Evolutionary conservation across 108 stramenopile genomes (phyloP).

Genomic region (Stephanodiscus triporus): DNA sequence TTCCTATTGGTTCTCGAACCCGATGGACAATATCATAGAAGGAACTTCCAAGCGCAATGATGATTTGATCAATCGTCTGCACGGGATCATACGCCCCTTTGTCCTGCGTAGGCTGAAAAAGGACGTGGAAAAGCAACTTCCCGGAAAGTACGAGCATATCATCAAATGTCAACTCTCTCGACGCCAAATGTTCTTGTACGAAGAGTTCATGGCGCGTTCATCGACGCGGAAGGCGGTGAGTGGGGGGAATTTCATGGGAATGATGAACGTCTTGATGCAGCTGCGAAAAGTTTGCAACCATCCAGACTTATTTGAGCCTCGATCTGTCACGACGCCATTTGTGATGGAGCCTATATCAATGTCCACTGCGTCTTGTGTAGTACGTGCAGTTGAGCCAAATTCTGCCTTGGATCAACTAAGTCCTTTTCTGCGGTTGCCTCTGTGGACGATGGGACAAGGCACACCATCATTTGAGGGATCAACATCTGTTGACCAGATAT

Average conservation of each 20-base stretch:
- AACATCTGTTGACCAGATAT: conserved; percentile 49
- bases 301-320: conserved; percentile 98
- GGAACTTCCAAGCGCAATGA: conserved; percentile 67
- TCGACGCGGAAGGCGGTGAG: conserved; percentile 87
- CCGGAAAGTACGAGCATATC: conserved; percentile 96
- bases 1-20: conserved; percentile 96
- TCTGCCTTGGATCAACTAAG: conserved; percentile 53
- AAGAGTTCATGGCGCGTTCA: conserved; percentile 97
- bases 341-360: conserved; percentile 67
- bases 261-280: conserved; percentile 99
- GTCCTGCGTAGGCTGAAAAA: conserved; percentile 95
- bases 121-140: conserved; percentile 97
- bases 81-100: conserved; percentile 97
- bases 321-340: conserved; percentile 93
- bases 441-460: conserved; percentile 69
- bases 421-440: conserved; percentile 39
- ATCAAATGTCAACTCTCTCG: conserved; percentile 92
- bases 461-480: conserved; percentile 51
- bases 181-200: conserved; percentile 94
- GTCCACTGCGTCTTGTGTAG: conserved; percentile 47
- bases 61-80: conserved; percentile 86
- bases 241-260: conserved; percentile 95
- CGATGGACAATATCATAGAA: conserved; percentile 90
- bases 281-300: conserved; percentile 99
- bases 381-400: conserved; percentile 45